phyloP scores from a whole-genome alignment of 192 early-diverging fungal species.

The Gaertneriomyces semiglobifer region DNA sequence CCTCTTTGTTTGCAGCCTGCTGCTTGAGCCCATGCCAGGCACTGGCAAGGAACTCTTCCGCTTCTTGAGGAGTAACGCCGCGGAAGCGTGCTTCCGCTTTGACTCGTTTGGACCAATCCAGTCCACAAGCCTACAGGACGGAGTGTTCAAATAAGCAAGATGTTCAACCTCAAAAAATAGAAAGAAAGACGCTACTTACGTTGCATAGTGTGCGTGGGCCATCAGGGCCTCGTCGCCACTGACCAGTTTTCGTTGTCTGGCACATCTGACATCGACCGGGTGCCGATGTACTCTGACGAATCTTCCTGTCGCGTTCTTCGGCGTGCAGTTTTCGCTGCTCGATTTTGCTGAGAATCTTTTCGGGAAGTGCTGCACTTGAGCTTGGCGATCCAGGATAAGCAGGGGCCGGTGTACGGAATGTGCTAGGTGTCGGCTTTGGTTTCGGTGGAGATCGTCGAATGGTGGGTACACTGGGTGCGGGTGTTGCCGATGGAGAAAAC shows the following conservation, averaged over 20 bases:
- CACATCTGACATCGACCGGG: conserved; percentile 14
- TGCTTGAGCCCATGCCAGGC: neutral
- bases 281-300: conserved; percentile 8
- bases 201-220: conserved; percentile 32
- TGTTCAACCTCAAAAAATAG: neutral
- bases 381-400: too few relatives aligned
- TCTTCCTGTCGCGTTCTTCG: conserved; percentile 4
- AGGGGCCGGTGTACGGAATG: too few relatives aligned
- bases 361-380: too few relatives aligned
- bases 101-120: conserved; percentile 11
- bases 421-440: too few relatives aligned
- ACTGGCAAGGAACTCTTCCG: neutral
- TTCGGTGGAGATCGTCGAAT: too few relatives aligned
- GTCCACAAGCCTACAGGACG: neutral
- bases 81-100: neutral
- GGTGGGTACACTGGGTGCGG: too few relatives aligned
- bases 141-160: neutral
- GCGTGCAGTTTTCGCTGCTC: conserved; percentile 1
- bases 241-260: conserved; percentile 23
- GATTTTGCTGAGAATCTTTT: conserved; percentile 2
- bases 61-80: neutral
- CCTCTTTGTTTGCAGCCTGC: neutral
- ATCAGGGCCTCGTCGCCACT: conserved; percentile 23
- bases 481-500: too few relatives aligned
- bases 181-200: conserved; percentile 10